Conservation (phyloP, 345 rosid genomes). For the Syzygium jambos region DNA sequence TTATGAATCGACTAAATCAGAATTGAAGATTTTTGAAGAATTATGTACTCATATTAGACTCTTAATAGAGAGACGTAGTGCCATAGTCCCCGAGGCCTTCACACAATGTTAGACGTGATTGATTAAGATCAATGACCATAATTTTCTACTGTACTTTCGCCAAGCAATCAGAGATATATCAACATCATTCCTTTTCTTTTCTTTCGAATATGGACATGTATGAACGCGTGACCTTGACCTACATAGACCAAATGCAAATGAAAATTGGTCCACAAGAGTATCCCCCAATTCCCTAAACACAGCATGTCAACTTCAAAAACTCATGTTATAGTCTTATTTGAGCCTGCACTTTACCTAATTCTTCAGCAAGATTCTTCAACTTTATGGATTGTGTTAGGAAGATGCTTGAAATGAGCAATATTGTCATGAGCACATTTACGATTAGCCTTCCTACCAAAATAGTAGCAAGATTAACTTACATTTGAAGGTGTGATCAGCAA, state of each 20-base stretch:
- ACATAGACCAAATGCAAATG: background rate
- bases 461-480: background rate
- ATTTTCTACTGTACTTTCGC: background rate
- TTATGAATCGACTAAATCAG: background rate
- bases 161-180: background rate
- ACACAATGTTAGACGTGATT: background rate
- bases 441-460: background rate
- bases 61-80: too few species aligned
- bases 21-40: background rate
- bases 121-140: background rate
- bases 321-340: background rate
- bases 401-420: background rate
- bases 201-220: background rate
- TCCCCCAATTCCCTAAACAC: background rate
- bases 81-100: background rate
- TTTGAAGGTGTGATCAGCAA: background rate
- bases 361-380: background rate
- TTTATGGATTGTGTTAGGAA: background rate
- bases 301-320: background rate
- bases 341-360: rapidly evolving
- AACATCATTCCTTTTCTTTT: background rate
- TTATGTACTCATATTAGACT: background rate
- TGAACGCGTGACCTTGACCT: background rate
- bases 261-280: background rate
- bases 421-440: background rate